These are phyloP conservation scores for Paraurostyla sp. DNA, from an alignment of 73 alveolate genomes.

Conservation along the genomic window DNA sequence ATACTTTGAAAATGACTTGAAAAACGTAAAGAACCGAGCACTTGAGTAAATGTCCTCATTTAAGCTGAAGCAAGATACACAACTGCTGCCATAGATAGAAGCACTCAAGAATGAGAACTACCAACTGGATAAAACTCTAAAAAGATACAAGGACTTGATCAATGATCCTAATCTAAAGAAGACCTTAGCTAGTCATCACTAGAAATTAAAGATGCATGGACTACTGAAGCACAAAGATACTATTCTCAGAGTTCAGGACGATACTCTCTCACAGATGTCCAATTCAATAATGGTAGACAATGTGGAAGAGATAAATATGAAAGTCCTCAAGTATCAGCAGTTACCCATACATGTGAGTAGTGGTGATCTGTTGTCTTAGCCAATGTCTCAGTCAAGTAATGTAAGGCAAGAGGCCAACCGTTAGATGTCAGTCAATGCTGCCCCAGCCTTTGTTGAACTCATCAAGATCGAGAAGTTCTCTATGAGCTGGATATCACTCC, in stretches of 20 bases:
- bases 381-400: too few species aligned
- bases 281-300: slow-evolving; percentile 35
- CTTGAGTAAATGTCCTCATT: neutral
- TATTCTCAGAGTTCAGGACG: neutral
- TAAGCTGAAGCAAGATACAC: neutral
- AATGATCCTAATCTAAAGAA: slow-evolving; percentile 31
- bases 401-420: too few species aligned
- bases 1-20: slow-evolving; percentile 27
- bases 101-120: neutral
- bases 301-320: slow-evolving; percentile 11
- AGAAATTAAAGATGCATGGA: neutral
- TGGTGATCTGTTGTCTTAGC: too few species aligned
- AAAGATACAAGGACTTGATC: slow-evolving; percentile 48
- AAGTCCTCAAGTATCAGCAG: neutral
- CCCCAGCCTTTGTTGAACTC: slow-evolving; percentile 45
- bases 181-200: neutral
- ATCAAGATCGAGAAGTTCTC: slow-evolving; percentile 25
- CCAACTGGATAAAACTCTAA: neutral
- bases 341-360: neutral
- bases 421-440: neutral
- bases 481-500: neutral
- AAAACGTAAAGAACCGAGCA: slow-evolving; percentile 43
- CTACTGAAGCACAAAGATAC: neutral
- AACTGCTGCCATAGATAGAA: neutral
- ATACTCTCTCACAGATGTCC: slow-evolving; percentile 28